Evolutionary conservation across 768 basidiomycete species (phyloP).

Genomic region (Tulasnella sp.): DNA sequence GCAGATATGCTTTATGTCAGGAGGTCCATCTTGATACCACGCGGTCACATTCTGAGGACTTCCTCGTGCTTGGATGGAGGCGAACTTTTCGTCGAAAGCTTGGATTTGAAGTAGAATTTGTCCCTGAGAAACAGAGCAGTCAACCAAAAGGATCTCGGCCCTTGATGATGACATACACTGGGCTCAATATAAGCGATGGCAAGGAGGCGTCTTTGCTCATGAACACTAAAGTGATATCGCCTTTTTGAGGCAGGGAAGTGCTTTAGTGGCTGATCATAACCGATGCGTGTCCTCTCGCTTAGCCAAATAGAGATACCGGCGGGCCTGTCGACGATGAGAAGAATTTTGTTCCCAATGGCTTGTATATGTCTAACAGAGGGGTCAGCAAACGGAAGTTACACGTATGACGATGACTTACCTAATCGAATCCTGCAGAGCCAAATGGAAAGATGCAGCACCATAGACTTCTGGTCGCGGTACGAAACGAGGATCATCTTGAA

Average conservation of each 20-base stretch:
- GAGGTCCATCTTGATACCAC: slow-evolving; percentile 31
- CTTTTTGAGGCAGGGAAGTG: not conserved
- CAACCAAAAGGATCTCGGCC: not conserved
- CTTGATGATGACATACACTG: not conserved
- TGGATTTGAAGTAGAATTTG: no score
- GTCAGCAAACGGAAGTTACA: not conserved
- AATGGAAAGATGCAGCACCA: slow-evolving; percentile 14
- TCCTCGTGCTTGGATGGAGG: slow-evolving; percentile 30
- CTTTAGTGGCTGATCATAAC: not conserved
- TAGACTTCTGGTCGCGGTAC: slow-evolving; percentile 2
- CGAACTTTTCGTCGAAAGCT: slow-evolving; percentile 36
- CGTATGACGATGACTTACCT: slow-evolving; percentile 23
- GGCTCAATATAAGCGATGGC: not conserved
- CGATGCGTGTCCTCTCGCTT: not conserved
- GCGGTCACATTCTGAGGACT: slow-evolving; percentile 29
- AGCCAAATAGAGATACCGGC: slow-evolving; percentile 16
- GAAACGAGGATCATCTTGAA: not conserved
- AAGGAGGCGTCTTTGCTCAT: slow-evolving; percentile 3
- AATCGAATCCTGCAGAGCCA: slow-evolving; percentile 27
- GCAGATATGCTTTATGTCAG: slow-evolving; percentile 27
- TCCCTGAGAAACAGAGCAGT: no score
- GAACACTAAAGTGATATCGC: not conserved
- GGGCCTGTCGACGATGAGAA: slow-evolving; percentile 32
- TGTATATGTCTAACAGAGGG: slow-evolving; percentile 27
- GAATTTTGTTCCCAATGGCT: slow-evolving; percentile 31